Evolutionary conservation across 257 asterid species (phyloP).

Genomic region (Jaltomata sinuosa): DNA sequence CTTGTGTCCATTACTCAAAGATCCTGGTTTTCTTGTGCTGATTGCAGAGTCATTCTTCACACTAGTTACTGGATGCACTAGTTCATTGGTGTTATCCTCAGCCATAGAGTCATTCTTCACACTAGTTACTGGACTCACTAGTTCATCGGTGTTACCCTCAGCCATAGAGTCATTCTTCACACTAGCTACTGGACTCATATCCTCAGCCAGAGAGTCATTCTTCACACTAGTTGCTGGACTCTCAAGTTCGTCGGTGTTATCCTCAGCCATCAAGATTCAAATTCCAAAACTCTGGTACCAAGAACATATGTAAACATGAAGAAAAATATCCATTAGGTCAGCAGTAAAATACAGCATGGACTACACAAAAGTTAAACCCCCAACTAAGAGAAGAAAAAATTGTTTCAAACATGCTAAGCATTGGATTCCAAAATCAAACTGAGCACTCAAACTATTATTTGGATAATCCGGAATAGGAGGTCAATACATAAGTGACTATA

Average conservation of each 20-base stretch:
- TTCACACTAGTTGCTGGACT: background rate
- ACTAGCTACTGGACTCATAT: background rate
- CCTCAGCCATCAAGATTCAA: background rate
- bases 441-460: background rate
- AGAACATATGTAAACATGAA: background rate
- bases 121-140: slow-evolving; percentile 7
- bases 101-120: slow-evolving; percentile 22
- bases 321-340: background rate
- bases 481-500: background rate
- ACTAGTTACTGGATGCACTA: slow-evolving; percentile 7
- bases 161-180: slow-evolving; percentile 14
- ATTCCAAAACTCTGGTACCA: background rate
- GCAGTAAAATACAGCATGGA: background rate
- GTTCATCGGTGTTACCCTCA: slow-evolving; percentile 27
- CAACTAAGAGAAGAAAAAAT: background rate
- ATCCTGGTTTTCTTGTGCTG: slow-evolving; percentile 8
- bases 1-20: slow-evolving; percentile 8
- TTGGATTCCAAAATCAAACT: background rate
- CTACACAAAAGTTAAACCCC: background rate
- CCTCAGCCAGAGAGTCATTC: background rate
- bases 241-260: background rate
- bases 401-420: background rate
- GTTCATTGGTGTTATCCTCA: slow-evolving; percentile 27
- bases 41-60: slow-evolving; percentile 12
- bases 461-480: background rate